Evolutionary conservation across 345 rosid species (phyloP).

Genomic region (Fremontodendron californicum): DNA sequence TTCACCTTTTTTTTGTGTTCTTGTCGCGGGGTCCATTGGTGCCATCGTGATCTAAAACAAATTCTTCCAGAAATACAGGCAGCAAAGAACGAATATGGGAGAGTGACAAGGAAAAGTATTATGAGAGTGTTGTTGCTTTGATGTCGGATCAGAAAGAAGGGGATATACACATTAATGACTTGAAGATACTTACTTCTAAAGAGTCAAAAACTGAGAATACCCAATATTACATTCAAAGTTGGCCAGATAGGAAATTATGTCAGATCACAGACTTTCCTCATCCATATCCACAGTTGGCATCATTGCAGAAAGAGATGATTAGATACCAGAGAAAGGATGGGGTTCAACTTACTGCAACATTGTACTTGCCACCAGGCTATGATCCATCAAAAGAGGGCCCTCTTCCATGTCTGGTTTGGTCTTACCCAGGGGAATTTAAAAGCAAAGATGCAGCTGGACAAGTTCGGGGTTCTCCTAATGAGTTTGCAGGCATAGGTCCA

Average conservation of each 20-base stretch:
- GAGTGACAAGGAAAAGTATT: constrained; percentile 89
- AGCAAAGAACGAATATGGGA: constrained; percentile 96
- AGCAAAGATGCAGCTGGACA: constrained; percentile 99
- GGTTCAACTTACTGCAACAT: constrained; percentile 91
- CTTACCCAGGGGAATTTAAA: constrained; percentile 98
- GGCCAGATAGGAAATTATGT: constrained; percentile 77
- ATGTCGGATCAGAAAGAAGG: constrained; percentile 91
- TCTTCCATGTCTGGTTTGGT: constrained; percentile 93
- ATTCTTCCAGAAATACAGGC: constrained; percentile 73
- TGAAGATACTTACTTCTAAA: constrained; percentile 79
- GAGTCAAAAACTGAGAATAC: constrained; percentile 96
- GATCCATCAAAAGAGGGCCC: constrained; percentile 89
- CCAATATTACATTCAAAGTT: constrained; percentile 75
- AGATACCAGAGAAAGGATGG: constrained; percentile 95
- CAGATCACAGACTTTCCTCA: constrained; percentile 91
- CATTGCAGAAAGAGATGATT: constrained; percentile 94
- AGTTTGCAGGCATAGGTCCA: constrained; percentile 90
- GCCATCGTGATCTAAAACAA: constrained; percentile 25
- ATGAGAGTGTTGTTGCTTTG: constrained; percentile 82
- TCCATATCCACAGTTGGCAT: constrained; percentile 92
- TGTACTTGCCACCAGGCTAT: constrained; percentile 88
- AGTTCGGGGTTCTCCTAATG: constrained; percentile 99
- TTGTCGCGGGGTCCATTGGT: constrained; percentile 6
- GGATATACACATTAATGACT: constrained; percentile 55
- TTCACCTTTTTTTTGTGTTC: neutral